Conservation (phyloP, 1,284 basidiomycete genomes). For the Meripilus lineatus region DNA sequence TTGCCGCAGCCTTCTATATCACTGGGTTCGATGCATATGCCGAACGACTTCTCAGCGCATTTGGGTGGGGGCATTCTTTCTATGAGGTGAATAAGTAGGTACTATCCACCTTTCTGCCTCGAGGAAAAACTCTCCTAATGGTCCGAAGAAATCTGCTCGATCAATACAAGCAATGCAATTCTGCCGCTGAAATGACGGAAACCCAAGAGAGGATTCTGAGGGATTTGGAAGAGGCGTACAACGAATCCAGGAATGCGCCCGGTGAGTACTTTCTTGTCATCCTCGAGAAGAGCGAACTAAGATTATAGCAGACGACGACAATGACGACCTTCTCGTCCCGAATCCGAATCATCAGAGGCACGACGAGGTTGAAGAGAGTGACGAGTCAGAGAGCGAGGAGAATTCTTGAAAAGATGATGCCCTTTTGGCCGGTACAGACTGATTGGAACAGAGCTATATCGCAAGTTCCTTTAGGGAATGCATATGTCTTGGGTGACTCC, state of each 20-base stretch:
- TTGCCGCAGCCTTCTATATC: conserved; percentile 91
- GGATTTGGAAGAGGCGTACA: conserved; percentile 66
- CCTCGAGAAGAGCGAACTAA: background rate
- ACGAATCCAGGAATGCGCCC: conserved; percentile 42
- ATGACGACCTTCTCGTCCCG: conserved; percentile 45
- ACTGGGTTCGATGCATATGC: conserved; percentile 82
- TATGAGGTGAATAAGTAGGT: conserved; percentile 76
- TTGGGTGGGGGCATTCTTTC: conserved; percentile 88
- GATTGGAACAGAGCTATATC: no score
- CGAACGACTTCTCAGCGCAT: conserved; percentile 69
- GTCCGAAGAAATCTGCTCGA: conserved; percentile 54
- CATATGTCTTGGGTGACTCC: no score
- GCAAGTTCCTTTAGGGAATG: no score
- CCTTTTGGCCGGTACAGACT: no score
- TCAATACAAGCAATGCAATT: conserved; percentile 67
- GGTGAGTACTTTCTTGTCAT: no score
- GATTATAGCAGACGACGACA: conserved; percentile 25
- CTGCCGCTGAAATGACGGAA: conserved; percentile 55
- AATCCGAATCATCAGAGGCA: conserved; percentile 48
- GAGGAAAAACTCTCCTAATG: background rate
- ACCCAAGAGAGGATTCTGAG: conserved; percentile 73
- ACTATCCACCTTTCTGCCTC: background rate
- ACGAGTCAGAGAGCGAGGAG: conserved; percentile 6
- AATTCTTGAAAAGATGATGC: no score
- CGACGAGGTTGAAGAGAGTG: conserved; percentile 7